Percentiles rank a stretch among this genome's conserved stretches.
These are phyloP conservation scores for Crucibulum laeve DNA, from an alignment of 768 basidiomycete genomes.

Conservation along the genomic window DNA sequence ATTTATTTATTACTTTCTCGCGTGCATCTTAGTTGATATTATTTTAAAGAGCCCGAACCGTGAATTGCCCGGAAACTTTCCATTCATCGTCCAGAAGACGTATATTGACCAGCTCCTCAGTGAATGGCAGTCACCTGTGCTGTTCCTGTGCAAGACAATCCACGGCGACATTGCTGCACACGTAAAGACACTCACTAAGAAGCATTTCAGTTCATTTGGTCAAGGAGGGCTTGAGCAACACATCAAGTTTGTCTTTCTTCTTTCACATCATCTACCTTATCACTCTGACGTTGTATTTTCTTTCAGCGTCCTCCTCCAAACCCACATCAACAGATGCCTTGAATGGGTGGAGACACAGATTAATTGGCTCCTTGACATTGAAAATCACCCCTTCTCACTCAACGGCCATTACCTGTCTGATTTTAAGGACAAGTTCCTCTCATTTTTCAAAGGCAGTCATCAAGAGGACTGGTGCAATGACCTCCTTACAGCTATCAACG, in stretches of 20 bases:
- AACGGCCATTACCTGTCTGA: constrained; percentile 45
- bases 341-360: constrained; percentile 30
- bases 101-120: constrained; percentile 2
- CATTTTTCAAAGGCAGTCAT: constrained; percentile 32
- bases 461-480: constrained; percentile 18
- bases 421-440: constrained; percentile 40
- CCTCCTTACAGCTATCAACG: constrained; percentile 20
- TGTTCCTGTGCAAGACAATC: not conserved
- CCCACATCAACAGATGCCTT: constrained; percentile 36
- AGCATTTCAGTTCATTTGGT: constrained; percentile 23
- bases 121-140: constrained; percentile 2
- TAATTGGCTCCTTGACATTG: constrained; percentile 40
- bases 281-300: not conserved
- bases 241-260: constrained; percentile 18
- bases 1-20: not conserved
- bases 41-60: not conserved
- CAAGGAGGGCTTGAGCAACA: constrained; percentile 40
- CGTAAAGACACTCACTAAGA: not conserved
- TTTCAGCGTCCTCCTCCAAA: constrained; percentile 37
- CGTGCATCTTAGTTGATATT: not conserved
- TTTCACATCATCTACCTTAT: not conserved
- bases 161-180: not conserved
- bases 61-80: not conserved
- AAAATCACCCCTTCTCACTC: constrained; percentile 39
- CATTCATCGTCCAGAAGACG: constrained; percentile 2